Evolutionary conservation across 2,329 filamentous ascomycete species (phyloP).

Genomic region (Tolypocladium cylindrosporum): DNA sequence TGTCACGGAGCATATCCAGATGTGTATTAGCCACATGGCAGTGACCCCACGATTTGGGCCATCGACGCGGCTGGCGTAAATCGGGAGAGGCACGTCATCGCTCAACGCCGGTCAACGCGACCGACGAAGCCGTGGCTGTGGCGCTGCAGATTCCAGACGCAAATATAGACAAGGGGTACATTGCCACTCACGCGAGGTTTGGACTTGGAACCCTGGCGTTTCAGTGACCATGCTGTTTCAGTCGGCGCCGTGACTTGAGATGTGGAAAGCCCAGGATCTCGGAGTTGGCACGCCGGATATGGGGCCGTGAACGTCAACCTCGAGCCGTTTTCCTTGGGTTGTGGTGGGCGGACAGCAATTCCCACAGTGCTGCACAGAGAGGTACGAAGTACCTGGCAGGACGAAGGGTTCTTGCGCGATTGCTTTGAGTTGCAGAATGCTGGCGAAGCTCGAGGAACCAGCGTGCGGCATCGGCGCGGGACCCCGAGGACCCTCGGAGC

Average conservation of each 20-base stretch:
- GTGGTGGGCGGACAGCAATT: neutral
- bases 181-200: neutral
- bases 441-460: too few species aligned
- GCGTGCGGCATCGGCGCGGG: too few species aligned
- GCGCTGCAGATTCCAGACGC: neutral
- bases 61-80: conserved; percentile 15
- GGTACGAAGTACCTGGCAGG: neutral
- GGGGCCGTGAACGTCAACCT: neutral
- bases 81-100: conserved; percentile 9
- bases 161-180: neutral
- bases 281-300: neutral
- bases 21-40: neutral
- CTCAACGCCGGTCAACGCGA: too few species aligned
- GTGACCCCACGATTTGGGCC: conserved; percentile 16
- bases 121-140: neutral
- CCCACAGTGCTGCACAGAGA: neutral
- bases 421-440: neutral
- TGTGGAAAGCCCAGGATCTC: neutral
- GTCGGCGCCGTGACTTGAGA: neutral
- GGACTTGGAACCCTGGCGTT: neutral
- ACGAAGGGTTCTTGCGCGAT: neutral
- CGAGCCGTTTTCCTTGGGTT: neutral
- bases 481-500: neutral
- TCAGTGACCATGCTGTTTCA: neutral
- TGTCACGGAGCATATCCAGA: neutral